phyloP scores from a whole-genome alignment of 495 filamentous ascomycete genomes.

The Trypethelium eluteriae region DNA sequence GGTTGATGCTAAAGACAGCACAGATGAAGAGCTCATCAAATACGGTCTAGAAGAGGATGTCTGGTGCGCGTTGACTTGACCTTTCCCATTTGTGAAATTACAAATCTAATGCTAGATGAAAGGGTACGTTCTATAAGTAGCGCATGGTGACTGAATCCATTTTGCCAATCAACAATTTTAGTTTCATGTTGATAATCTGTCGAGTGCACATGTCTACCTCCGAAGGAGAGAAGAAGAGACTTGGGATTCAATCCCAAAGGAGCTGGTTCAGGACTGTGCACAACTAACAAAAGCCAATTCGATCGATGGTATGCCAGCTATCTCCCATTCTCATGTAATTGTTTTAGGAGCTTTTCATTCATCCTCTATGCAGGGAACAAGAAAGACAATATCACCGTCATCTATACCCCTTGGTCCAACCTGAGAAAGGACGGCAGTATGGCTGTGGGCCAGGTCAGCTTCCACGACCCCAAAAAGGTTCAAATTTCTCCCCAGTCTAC shows the following conservation, averaged over 20 bases:
- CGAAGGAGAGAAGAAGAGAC: conserved; percentile 70
- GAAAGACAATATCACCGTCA: conserved; percentile 91
- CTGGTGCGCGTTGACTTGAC: conserved; percentile 51
- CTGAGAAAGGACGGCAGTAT: conserved; percentile 93
- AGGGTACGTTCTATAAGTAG: conserved; percentile 16
- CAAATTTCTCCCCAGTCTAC: too few relatives aligned
- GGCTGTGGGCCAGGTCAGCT: conserved; percentile 89
- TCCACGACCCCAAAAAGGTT: conserved; percentile 73
- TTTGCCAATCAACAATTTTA: conserved; percentile 29
- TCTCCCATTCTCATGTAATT: background rate
- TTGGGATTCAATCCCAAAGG: conserved; percentile 74
- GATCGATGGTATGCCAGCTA: conserved; percentile 65
- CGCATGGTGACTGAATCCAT: background rate
- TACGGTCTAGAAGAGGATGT: conserved; percentile 91
- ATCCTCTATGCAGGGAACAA: conserved; percentile 63
- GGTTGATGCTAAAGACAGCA: conserved; percentile 10
- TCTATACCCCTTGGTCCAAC: conserved; percentile 98
- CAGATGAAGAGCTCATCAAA: conserved; percentile 94
- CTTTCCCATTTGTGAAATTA: background rate
- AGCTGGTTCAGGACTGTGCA: conserved; percentile 75
- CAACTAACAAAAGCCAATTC: conserved; percentile 98
- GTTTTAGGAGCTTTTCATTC: conserved; percentile 7
- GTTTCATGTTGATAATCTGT: conserved; percentile 98
- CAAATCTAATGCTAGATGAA: background rate
- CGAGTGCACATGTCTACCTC: conserved; percentile 91